Evolutionary conservation across 768 basidiomycete species (phyloP), one percentile per base, ranked within the genome.

Genomic region (Rhizopogon sp.): DNA sequence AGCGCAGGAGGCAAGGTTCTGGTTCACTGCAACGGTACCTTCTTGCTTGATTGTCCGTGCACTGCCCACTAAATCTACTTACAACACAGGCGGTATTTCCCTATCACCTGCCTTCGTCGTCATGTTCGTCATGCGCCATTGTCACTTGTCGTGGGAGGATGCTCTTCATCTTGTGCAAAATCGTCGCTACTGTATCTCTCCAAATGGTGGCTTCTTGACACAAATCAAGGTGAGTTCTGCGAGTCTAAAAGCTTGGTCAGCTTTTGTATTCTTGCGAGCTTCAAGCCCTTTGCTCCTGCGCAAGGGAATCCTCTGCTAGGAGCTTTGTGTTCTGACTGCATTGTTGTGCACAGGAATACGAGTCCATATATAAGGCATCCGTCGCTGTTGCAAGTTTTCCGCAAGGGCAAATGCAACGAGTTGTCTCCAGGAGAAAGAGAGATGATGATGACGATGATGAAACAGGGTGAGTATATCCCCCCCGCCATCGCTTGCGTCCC

Each of bases 51-150:
- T 39, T 7, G 7, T 44, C 31, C 9, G 7, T 57, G 6, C n/a
- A 16, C 39, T 42, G 20, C 35, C n/a, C 16, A 50, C 39, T 47
- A 25, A 52, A 42, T 28, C 42, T 25, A 8, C 35, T 44, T 40
- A 8, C 46, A 37, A 37, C 49, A 6, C 58, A 93, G 90, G 91
- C 39, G 92, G 92, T 3, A 94, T 94, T 67, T 88, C 86, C 56
- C 76, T 93, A 10, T 93, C 90, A 2, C 92, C 92, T 0, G 81
- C 91, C 1, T 93, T 94, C 56, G 92, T 93, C 22, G 88, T 94
- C 52, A 93, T 93, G 89, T 94, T 90, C 66, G 90, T 90, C 39
- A 94, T 94, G 92, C 87, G 90, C 56, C 81, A 87, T 62, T 84
- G 84, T 66, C 81, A 83, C 29, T 72, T 93, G 29, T 84, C 84